Percentiles rank a stretch among this genome's conserved stretches.
These are phyloP conservation scores for Dicorynia guianensis DNA, from an alignment of 306 rosid genomes.

Conservation along the genomic window DNA sequence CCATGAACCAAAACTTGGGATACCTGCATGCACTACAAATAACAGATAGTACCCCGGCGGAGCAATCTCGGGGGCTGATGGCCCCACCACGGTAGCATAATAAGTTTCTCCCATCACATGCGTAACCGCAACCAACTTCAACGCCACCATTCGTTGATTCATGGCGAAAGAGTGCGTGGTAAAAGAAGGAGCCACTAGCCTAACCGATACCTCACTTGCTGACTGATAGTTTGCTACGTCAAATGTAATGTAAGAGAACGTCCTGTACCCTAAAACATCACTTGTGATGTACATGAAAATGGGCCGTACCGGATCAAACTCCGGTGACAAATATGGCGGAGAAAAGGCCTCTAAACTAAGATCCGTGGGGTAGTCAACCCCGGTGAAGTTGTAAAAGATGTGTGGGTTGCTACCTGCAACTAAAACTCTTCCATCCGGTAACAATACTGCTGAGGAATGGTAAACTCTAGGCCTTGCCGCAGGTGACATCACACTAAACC, in stretches of 20 bases:
- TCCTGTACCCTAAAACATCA: slow-evolving; percentile 44
- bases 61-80: slow-evolving; percentile 63
- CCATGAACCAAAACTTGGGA: slow-evolving; percentile 74
- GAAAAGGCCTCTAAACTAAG: slow-evolving; percentile 76
- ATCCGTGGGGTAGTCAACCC: slow-evolving; percentile 72
- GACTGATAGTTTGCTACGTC: slow-evolving; percentile 32
- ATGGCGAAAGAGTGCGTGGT: slow-evolving; percentile 69
- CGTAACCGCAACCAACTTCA: slow-evolving; percentile 35
- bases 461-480: slow-evolving; percentile 65
- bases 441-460: slow-evolving; percentile 67
- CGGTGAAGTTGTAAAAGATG: slow-evolving; percentile 59
- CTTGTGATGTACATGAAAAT: slow-evolving; percentile 32
- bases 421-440: slow-evolving; percentile 64
- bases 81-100: slow-evolving; percentile 56
- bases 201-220: slow-evolving; percentile 51
- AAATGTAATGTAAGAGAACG: slow-evolving; percentile 45
- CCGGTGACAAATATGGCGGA: slow-evolving; percentile 65
- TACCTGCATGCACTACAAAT: slow-evolving; percentile 66
- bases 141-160: slow-evolving; percentile 82
- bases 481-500: slow-evolving; percentile 52
- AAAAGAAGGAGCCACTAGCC: slow-evolving; percentile 73
- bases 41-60: slow-evolving; percentile 71
- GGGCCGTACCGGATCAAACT: slow-evolving; percentile 46
- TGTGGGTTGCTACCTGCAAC: slow-evolving; percentile 90
- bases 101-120: slow-evolving; percentile 30